phyloP scores from a whole-genome alignment of 2,329 filamentous ascomycete genomes.

The Aspergillus fumigatiaffinis region DNA sequence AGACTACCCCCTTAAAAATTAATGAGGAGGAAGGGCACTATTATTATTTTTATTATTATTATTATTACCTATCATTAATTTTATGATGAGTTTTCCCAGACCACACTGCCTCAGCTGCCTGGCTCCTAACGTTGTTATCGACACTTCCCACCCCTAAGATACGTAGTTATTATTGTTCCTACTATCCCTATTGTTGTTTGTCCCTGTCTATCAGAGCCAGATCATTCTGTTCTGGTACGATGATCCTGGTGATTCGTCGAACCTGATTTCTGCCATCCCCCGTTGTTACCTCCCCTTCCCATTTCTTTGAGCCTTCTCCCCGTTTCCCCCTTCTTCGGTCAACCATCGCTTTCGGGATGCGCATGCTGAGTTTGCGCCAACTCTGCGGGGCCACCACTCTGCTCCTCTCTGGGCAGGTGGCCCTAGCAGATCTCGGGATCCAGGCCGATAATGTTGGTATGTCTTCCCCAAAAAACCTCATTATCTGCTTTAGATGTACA shows the following conservation, averaged over 20 bases:
- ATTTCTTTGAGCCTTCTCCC: neutral
- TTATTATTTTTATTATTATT: neutral
- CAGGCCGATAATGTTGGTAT: slow-evolving; percentile 9
- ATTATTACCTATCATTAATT: neutral
- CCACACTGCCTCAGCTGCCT: neutral
- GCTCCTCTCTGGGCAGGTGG: neutral
- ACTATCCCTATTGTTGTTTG: too few relatives aligned
- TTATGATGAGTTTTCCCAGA: neutral
- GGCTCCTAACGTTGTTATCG: neutral
- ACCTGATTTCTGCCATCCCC: neutral
- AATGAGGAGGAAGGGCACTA: neutral
- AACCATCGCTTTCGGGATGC: neutral
- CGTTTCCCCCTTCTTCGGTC: neutral
- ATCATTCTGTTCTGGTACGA: neutral
- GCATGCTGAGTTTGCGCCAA: neutral
- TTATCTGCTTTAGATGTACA: neutral
- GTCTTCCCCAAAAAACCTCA: neutral
- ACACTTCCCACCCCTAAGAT: neutral
- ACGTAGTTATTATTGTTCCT: neutral
- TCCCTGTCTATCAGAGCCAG: too few relatives aligned
- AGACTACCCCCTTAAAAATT: neutral
- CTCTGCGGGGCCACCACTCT: neutral
- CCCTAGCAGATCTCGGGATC: neutral
- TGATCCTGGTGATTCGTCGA: neutral
- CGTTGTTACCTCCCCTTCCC: neutral